Evolutionary conservation across 345 rosid species (phyloP).

Genomic region (Orychophragmus violaceus): DNA sequence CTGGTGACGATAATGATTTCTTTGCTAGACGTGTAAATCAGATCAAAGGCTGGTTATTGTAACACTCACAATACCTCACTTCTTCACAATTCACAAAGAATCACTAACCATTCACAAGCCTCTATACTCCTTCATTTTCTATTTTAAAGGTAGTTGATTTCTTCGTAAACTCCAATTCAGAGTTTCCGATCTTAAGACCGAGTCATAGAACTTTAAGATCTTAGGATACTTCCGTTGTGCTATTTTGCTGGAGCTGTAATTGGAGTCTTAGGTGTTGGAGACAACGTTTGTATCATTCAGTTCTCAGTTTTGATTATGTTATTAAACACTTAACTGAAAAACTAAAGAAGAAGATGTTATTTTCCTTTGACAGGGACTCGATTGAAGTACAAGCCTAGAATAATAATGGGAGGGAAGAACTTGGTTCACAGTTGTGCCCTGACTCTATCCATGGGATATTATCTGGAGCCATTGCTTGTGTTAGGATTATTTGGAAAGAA

Average conservation of each 20-base stretch:
- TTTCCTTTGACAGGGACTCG: too few relatives aligned
- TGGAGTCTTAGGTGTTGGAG: too few relatives aligned
- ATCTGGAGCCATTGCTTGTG: conserved; percentile 73
- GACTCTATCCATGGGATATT: conserved; percentile 75
- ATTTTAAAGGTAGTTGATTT: neutral
- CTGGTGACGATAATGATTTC: conserved; percentile 48
- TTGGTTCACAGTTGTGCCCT: conserved; percentile 42
- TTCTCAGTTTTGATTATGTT: neutral
- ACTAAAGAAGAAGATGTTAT: neutral
- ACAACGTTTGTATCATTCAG: too few relatives aligned
- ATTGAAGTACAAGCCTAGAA: too few relatives aligned
- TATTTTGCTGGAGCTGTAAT: neutral
- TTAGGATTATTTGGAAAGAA: conserved; percentile 70
- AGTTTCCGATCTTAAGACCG: neutral
- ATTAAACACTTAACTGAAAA: neutral
- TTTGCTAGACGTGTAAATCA: conserved; percentile 37
- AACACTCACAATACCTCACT: conserved; percentile 74
- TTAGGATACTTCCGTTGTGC: neutral
- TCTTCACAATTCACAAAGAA: conserved; percentile 82
- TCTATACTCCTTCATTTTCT: too few relatives aligned
- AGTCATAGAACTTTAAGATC: neutral
- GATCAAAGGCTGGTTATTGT: conserved; percentile 59
- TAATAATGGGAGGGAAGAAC: too few relatives aligned
- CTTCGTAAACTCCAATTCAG: neutral
- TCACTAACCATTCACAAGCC: too few relatives aligned